These are phyloP conservation scores for Penicillium polonicum DNA, from an alignment of 2,329 filamentous ascomycete genomes.

Conservation along the genomic window DNA sequence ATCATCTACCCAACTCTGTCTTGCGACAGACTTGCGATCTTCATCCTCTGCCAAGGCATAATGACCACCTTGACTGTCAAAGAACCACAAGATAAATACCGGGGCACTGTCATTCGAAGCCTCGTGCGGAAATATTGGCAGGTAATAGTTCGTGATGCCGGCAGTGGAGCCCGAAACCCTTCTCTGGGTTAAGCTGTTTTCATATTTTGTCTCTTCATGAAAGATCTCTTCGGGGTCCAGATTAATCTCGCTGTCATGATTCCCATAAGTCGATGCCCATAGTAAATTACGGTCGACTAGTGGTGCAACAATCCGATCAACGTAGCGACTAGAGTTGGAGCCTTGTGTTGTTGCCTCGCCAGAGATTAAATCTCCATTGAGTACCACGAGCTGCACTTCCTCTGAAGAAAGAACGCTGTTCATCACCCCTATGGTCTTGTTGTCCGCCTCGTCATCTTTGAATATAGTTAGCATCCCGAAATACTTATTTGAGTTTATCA, in stretches of 20 bases:
- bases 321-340: slow-evolving; percentile 56
- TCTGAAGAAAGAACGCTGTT: slow-evolving; percentile 59
- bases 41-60: slow-evolving; percentile 44
- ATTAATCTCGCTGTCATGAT: slow-evolving; percentile 65
- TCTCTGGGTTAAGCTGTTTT: slow-evolving; percentile 44
- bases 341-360: slow-evolving; percentile 60
- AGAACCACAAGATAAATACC: slow-evolving; percentile 65
- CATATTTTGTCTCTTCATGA: slow-evolving; percentile 38
- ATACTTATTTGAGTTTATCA: slow-evolving; percentile 46
- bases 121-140: slow-evolving; percentile 51
- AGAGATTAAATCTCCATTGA: slow-evolving; percentile 71
- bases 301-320: slow-evolving; percentile 60
- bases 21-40: slow-evolving; percentile 28
- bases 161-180: slow-evolving; percentile 41
- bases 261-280: slow-evolving; percentile 70
- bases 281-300: slow-evolving; percentile 55
- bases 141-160: slow-evolving; percentile 56
- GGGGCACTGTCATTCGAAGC: slow-evolving; percentile 38
- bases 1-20: slow-evolving; percentile 48
- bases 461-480: slow-evolving; percentile 25
- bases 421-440: slow-evolving; percentile 58
- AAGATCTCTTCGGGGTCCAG: slow-evolving; percentile 50
- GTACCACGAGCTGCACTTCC: slow-evolving; percentile 59
- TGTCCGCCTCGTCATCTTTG: slow-evolving; percentile 48
- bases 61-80: slow-evolving; percentile 63